These are phyloP conservation scores for Tanacetum coccineum DNA, from an alignment of 129 eudicot species.

Conservation along the genomic window DNA sequence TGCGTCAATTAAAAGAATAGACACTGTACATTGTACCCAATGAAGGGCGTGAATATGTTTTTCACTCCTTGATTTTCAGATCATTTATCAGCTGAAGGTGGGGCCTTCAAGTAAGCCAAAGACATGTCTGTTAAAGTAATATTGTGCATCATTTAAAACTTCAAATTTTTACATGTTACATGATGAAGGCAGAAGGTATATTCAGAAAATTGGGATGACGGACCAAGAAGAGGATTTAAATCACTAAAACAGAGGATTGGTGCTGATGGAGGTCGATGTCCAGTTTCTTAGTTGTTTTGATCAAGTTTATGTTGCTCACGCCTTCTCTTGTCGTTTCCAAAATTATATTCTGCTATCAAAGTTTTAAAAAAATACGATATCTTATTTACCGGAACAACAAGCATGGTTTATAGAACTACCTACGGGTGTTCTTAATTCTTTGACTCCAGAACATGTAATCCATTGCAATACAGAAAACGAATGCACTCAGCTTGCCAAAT, in stretches of 20 bases:
- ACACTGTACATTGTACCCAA: too few relatives aligned
- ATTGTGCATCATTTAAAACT: background rate
- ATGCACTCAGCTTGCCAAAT: constrained; percentile 52
- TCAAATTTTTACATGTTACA: background rate
- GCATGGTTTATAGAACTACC: constrained; percentile 99
- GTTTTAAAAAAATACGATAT: background rate
- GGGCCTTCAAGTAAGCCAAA: constrained; percentile 71
- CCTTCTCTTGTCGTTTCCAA: background rate
- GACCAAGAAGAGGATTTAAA: constrained; percentile 59
- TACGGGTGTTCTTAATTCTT: constrained; percentile 75
- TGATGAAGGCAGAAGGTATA: constrained; percentile 82
- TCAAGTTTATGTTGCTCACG: constrained; percentile 45
- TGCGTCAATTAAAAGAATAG: too few relatives aligned
- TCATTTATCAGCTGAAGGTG: too few relatives aligned
- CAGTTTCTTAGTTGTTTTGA: constrained; percentile 88
- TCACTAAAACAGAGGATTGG: constrained; percentile 70
- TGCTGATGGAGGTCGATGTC: constrained; percentile 74
- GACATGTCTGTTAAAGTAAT: background rate
- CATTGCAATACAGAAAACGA: constrained; percentile 87
- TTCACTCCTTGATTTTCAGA: too few relatives aligned
- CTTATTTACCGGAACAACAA: constrained; percentile 30
- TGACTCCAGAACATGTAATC: constrained; percentile 86
- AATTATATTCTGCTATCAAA: background rate
- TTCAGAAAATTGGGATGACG: constrained; percentile 78
- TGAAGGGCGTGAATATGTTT: too few relatives aligned